Conservation (phyloP, 2,329 filamentous ascomycete genomes). For the Capronia coronata region DNA sequence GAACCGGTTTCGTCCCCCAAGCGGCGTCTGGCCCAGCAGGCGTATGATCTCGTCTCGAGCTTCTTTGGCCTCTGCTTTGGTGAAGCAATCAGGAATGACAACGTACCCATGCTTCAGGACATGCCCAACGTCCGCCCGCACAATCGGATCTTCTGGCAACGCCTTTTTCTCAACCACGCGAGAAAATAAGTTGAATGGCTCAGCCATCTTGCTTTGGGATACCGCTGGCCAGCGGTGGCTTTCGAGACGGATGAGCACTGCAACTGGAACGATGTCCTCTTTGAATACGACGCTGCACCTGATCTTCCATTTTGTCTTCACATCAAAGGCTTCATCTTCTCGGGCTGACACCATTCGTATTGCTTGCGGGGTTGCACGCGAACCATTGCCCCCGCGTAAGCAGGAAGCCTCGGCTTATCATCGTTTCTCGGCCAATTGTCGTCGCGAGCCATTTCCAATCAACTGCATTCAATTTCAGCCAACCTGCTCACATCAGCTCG, state of each 20-base stretch:
- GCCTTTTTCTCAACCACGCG: slow-evolving; percentile 4
- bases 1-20: slow-evolving; percentile 35
- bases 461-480: too few relatives aligned
- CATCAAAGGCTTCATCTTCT: too few relatives aligned
- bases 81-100: slow-evolving; percentile 33
- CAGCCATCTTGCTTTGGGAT: background rate
- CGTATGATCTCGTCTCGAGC: slow-evolving; percentile 32
- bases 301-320: too few relatives aligned
- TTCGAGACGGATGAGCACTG: too few relatives aligned
- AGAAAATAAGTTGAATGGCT: slow-evolving; percentile 6
- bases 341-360: slow-evolving; percentile 4
- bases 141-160: slow-evolving; percentile 24
- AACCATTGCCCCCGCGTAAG: too few relatives aligned
- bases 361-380: too few relatives aligned
- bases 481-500: too few relatives aligned
- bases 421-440: too few relatives aligned
- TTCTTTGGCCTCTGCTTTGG: slow-evolving; percentile 31
- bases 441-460: too few relatives aligned
- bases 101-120: slow-evolving; percentile 36
- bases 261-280: too few relatives aligned
- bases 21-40: slow-evolving; percentile 31
- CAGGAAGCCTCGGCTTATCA: too few relatives aligned
- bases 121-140: slow-evolving; percentile 29
- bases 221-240: background rate
- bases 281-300: too few relatives aligned